Evolutionary conservation across 768 basidiomycete genomes (phyloP).

Genomic region (Leccinum uliginosum): DNA sequence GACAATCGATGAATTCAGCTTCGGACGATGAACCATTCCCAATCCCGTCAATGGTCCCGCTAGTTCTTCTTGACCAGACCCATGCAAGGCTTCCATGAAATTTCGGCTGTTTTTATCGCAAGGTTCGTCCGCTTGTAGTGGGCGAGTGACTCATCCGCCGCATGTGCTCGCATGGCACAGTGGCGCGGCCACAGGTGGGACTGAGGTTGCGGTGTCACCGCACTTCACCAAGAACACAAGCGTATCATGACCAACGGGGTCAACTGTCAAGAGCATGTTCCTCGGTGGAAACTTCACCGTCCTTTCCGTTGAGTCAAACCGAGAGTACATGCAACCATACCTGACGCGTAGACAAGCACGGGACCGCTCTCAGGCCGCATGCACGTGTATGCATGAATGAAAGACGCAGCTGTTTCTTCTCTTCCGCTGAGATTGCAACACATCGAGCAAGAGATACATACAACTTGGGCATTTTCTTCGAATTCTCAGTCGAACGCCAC

Average conservation of each 20-base stretch:
- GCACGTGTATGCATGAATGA: not conserved
- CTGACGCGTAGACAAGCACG: not conserved
- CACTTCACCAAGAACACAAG: not conserved
- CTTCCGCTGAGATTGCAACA: not conserved
- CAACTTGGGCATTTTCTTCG: not conserved
- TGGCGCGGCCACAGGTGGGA: not conserved
- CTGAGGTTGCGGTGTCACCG: slow-evolving; percentile 4
- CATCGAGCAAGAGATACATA: not conserved
- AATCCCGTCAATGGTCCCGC: not conserved
- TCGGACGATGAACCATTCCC: not conserved
- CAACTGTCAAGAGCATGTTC: not conserved
- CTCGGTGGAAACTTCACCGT: not conserved
- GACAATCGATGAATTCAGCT: not conserved
- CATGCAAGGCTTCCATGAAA: slow-evolving; percentile 2
- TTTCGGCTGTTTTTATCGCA: slow-evolving; percentile 14
- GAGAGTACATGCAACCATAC: not conserved
- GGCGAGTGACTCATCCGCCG: not conserved
- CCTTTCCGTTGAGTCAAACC: not conserved
- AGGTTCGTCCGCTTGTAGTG: slow-evolving; percentile 1
- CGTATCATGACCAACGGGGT: not conserved
- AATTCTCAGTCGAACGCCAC: slow-evolving; percentile 17
- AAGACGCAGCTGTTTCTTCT: not conserved
- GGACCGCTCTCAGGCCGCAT: not conserved
- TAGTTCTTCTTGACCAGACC: not conserved
- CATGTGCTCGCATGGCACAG: not conserved